These are phyloP conservation scores for Cladophialophora carrionii DNA, from an alignment of 2,329 filamentous ascomycete genomes.

Conservation along the genomic window DNA sequence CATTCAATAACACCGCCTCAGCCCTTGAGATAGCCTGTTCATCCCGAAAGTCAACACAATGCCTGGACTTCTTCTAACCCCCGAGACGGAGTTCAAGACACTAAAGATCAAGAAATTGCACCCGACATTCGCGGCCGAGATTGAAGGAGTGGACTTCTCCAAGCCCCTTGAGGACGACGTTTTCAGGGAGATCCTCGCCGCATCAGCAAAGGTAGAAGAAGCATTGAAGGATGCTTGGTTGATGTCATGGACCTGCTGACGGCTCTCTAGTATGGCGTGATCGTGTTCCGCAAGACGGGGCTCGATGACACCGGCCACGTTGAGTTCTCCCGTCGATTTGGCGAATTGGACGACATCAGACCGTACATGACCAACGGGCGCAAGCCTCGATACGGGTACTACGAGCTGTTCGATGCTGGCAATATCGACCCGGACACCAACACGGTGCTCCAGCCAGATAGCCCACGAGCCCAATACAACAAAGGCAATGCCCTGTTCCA, in stretches of 20 bases:
- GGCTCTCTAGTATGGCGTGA: conserved; percentile 48
- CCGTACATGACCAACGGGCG: conserved; percentile 54
- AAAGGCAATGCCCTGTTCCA: conserved; percentile 59
- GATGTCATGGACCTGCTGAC: conserved; percentile 39
- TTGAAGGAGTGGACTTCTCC: conserved; percentile 46
- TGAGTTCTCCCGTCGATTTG: conserved; percentile 33
- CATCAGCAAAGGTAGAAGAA: conserved; percentile 45
- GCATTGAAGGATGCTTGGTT: not conserved
- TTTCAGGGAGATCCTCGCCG: conserved; percentile 43
- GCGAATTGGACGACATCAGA: conserved; percentile 48
- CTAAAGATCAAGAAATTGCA: conserved; percentile 37
- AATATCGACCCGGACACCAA: conserved; percentile 57
- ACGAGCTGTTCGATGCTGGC: conserved; percentile 61
- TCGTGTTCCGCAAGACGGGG: conserved; percentile 32
- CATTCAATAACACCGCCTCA: not conserved
- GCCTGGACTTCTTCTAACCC: conserved; percentile 27
- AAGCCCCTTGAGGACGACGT: conserved; percentile 42
- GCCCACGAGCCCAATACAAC: conserved; percentile 29
- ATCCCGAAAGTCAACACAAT: conserved; percentile 3
- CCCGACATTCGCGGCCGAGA: conserved; percentile 46
- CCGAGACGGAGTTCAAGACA: conserved; percentile 28
- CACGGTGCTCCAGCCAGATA: conserved; percentile 47
- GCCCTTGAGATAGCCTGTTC: not conserved
- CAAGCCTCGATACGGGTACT: conserved; percentile 52
- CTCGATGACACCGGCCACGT: conserved; percentile 31